Conservation (phyloP, 1,139 yeast genomes). For the Yamadazyma aaseri region DNA sequence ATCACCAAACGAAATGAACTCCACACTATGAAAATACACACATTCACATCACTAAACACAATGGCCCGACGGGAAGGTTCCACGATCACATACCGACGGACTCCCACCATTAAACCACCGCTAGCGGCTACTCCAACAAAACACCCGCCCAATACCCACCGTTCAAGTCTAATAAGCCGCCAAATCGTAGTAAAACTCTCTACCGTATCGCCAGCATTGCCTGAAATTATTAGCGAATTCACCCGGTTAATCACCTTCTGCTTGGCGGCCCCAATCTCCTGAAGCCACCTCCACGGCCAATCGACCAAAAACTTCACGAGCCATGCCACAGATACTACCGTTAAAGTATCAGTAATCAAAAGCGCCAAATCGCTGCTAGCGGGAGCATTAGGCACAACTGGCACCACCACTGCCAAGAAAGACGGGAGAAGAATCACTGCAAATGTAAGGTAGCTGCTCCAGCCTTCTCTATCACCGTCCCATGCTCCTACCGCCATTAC, state of each 20-base stretch:
- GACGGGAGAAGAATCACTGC: constrained; percentile 14
- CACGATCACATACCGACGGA: constrained; percentile 25
- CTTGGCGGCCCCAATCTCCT: constrained; percentile 23
- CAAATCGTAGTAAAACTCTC: constrained; percentile 15
- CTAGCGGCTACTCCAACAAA: constrained; percentile 24
- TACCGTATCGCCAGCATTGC: constrained; percentile 6
- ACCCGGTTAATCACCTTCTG: constrained; percentile 17
- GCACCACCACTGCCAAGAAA: constrained; percentile 14
- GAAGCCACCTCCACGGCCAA: constrained; percentile 40
- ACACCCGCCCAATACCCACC: constrained; percentile 23
- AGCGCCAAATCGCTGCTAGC: constrained; percentile 13
- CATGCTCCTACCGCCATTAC: constrained; percentile 4
- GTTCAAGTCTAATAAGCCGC: constrained; percentile 21
- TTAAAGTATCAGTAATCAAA: constrained; percentile 27
- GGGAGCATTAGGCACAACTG: constrained; percentile 14
- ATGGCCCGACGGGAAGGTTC: constrained; percentile 28
- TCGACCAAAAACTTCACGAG: constrained; percentile 28
- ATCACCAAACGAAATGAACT: constrained; percentile 22
- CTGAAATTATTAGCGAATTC: constrained; percentile 14
- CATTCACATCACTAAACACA: constrained; percentile 34
- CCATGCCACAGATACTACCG: constrained; percentile 28
- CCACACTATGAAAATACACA: constrained; percentile 30
- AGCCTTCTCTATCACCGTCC: background rate
- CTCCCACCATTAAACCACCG: constrained; percentile 24
- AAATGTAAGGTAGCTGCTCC: constrained; percentile 9